Evolutionary conservation across 495 filamentous ascomycete species (phyloP), one percentile per base, ranked within the genome.

Genomic region (Tuber aestivum): DNA sequence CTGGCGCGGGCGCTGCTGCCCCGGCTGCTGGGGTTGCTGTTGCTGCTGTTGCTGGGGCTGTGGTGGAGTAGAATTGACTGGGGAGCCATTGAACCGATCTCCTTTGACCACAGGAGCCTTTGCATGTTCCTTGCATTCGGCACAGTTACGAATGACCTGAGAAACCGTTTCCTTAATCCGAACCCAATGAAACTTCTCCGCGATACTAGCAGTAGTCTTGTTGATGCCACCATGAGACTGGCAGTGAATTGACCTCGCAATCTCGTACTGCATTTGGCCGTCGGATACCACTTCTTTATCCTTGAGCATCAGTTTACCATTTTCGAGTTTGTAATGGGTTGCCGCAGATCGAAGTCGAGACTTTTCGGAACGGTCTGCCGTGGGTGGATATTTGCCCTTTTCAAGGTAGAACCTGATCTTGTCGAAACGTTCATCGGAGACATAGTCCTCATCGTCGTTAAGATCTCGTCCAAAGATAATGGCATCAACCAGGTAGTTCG

Each of bases 351-450:
- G 88, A 16, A 99, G 89, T 71, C 95, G 92, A 83, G 91, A 94
- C 88, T 99, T 99, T 84, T 97, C 94, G 70, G 94, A 94, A 70
- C 95, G 91, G 85, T 98, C 95, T 76, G 94, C 93, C 68, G 95
- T 95, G 75, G 91, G 89, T 44, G 95, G 95, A 84, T 99, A 98
- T 84, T 95, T 95, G 81, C 91, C 91, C 84, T 94, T 93, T 83
- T 97, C 96, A 79, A 99, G 90, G 86, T 99, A 99, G 85, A 93
- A 97, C 74, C 92, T 90, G 81, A 99, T 99, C 86, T 97, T 99
- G 86, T 97, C 94, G 86, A 98, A 98, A 76, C 95, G 92, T 84
- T 97, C 95, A 87, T 97, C 94, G 82, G 92, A 94, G 79, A 96
- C 92, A 80, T 92, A 93, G 83, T 97, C 93, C 80, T 97, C 94